phyloP scores from a whole-genome alignment of 208 protist genomes.

The Porcisia hertigi region DNA sequence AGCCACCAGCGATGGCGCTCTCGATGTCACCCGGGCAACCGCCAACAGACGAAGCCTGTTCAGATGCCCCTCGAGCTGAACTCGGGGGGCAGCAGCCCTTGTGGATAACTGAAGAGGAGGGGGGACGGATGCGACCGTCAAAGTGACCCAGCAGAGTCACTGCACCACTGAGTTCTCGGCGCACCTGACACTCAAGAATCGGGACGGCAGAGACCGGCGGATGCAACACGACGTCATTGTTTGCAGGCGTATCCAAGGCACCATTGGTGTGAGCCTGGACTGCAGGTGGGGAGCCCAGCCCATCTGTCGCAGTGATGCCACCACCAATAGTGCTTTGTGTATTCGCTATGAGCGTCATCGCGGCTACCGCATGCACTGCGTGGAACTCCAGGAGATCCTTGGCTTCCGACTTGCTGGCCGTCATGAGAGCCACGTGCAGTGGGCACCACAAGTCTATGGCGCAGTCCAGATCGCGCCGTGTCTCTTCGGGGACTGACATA shows the following conservation, averaged over 20 bases:
- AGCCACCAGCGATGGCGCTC: background rate
- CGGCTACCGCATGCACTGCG: slow-evolving; percentile 40
- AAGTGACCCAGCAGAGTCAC: slow-evolving; percentile 56
- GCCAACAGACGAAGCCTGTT: background rate
- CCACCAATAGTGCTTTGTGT: slow-evolving; percentile 1
- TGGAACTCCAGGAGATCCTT: slow-evolving; percentile 60
- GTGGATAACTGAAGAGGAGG: slow-evolving; percentile 16
- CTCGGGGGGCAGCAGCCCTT: slow-evolving; percentile 18
- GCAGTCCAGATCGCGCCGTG: slow-evolving; percentile 28
- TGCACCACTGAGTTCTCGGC: slow-evolving; percentile 47
- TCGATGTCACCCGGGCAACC: background rate
- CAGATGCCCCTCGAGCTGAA: background rate
- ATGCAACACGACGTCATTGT: too few relatives aligned
- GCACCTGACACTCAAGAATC: slow-evolving; percentile 45
- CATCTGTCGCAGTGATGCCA: background rate
- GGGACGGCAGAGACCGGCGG: background rate
- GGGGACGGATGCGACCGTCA: slow-evolving; percentile 21
- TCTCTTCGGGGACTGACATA: slow-evolving; percentile 34
- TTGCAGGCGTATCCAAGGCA: background rate
- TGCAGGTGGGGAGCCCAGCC: background rate
- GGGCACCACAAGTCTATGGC: slow-evolving; percentile 68
- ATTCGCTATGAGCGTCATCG: slow-evolving; percentile 33
- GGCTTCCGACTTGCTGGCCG: slow-evolving; percentile 43
- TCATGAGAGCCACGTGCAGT: slow-evolving; percentile 63
- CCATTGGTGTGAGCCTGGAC: background rate